A percentile compares a stretch with the other conserved stretches of the same genome.
Evolutionary conservation across 2,329 filamentous ascomycete genomes (phyloP).

Genomic region (Mariannaea elegans): DNA sequence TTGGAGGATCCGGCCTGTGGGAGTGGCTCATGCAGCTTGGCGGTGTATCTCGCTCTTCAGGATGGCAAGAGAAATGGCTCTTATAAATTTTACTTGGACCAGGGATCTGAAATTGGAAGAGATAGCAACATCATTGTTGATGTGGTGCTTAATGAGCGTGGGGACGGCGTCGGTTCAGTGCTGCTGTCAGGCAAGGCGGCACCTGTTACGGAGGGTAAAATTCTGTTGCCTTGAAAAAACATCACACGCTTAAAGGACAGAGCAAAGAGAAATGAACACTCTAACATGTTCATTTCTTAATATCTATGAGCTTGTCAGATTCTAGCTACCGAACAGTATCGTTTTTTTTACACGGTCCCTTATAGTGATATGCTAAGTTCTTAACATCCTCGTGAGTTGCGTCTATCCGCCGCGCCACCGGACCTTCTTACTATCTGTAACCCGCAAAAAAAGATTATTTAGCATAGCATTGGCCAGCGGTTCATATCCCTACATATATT

Average conservation of each 20-base stretch:
- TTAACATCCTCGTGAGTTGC: no score
- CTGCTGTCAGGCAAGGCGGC: constrained; percentile 21
- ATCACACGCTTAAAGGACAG: not conserved
- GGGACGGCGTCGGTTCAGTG: constrained; percentile 4
- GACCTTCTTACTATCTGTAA: no score
- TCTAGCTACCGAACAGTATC: no score
- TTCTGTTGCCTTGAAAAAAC: constrained; percentile 8
- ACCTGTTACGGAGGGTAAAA: constrained; percentile 17
- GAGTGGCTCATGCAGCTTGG: constrained; percentile 17
- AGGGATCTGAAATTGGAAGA: constrained; percentile 21
- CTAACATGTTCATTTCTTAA: no score
- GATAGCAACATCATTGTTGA: constrained; percentile 18
- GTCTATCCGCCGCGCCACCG: no score
- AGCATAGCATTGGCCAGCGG: constrained; percentile 31
- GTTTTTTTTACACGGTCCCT: no score
- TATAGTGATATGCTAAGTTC: no score
- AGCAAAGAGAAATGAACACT: no score
- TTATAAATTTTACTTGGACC: constrained; percentile 19
- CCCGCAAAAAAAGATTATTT: no score
- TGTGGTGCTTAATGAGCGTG: constrained; percentile 7
- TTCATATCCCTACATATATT: constrained; percentile 33
- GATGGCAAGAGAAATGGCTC: not conserved
- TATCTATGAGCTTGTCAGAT: no score
- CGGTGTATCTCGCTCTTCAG: constrained; percentile 18
- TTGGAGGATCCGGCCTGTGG: constrained; percentile 23